Evolutionary conservation across 2,329 filamentous ascomycete species (phyloP).

Genomic region (Aspergillus costaricaensis): DNA sequence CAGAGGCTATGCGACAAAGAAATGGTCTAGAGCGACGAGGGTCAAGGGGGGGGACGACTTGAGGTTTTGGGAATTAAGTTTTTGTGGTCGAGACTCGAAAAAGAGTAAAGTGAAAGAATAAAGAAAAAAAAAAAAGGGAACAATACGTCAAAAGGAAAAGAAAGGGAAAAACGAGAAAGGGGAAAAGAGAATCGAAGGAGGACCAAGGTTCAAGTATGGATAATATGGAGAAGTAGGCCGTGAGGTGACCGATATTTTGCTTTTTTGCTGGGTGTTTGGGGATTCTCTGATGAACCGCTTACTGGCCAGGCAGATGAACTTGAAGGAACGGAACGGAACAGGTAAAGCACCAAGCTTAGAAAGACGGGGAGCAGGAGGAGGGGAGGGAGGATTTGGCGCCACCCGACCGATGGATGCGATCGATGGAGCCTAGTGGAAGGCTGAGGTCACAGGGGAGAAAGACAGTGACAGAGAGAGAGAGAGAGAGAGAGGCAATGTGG

Average conservation of each 20-base stretch:
- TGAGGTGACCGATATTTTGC: neutral
- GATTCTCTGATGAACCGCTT: neutral
- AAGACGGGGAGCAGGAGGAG: constrained; percentile 3
- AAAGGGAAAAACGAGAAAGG: constrained; percentile 5
- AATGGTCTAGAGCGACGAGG: constrained; percentile 5
- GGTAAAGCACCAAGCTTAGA: neutral
- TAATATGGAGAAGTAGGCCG: neutral
- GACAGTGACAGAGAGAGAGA: no score
- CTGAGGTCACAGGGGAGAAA: constrained; percentile 1
- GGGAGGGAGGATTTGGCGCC: constrained; percentile 11
- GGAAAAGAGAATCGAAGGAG: constrained; percentile 14
- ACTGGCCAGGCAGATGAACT: neutral
- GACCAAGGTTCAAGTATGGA: constrained; percentile 5
- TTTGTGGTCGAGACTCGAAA: no score
- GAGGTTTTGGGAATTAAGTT: neutral
- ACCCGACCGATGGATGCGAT: constrained; percentile 15
- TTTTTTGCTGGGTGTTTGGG: neutral
- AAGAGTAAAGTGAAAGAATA: neutral
- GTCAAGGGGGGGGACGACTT: neutral
- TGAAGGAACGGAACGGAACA: constrained; percentile 2
- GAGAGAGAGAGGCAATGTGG: constrained; percentile 4
- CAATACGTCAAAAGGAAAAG: constrained; percentile 8
- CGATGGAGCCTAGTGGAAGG: constrained; percentile 2
- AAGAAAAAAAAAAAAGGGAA: constrained; percentile 8
- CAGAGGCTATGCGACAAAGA: constrained; percentile 20